Conservation (phyloP, 2,329 filamentous ascomycete species). For the Blastomyces gilchristii region DNA sequence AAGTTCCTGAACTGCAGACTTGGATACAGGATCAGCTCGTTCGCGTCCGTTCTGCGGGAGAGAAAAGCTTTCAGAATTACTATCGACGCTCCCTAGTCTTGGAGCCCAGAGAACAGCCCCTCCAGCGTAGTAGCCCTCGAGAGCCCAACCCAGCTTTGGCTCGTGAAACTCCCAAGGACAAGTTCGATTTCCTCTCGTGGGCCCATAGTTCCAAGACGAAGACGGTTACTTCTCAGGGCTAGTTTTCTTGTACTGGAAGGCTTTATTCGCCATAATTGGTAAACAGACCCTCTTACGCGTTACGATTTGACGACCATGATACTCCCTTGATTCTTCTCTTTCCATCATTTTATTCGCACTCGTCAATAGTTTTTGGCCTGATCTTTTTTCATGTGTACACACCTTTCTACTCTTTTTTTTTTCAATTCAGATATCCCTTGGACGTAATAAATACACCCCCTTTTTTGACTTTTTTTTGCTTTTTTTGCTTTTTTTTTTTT, state of each 20-base stretch:
- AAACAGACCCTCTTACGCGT: slow-evolving; percentile 9
- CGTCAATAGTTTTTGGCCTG: neutral
- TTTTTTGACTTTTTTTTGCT: neutral
- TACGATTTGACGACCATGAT: slow-evolving; percentile 19
- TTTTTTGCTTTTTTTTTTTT: neutral
- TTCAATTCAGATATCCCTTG: neutral
- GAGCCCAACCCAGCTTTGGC: slow-evolving; percentile 24
- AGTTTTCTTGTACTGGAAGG: slow-evolving; percentile 5
- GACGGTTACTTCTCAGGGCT: slow-evolving; percentile 29
- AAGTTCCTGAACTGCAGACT: slow-evolving; percentile 79
- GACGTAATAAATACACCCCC: neutral
- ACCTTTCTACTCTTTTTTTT: neutral
- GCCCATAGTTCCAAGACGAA: slow-evolving; percentile 37
- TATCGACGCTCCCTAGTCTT: slow-evolving; percentile 78
- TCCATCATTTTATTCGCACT: slow-evolving; percentile 2
- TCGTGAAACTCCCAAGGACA: slow-evolving; percentile 38
- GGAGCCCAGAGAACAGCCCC: slow-evolving; percentile 49
- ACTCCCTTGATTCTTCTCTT: slow-evolving; percentile 6
- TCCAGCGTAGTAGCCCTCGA: slow-evolving; percentile 17
- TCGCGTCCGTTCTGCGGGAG: slow-evolving; percentile 57
- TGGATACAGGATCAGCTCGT: slow-evolving; percentile 80
- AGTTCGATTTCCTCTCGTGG: slow-evolving; percentile 45
- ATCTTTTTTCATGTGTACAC: slow-evolving; percentile 3
- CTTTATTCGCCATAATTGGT: neutral
- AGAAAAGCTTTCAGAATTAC: slow-evolving; percentile 54